Base-by-base conservation (phyloP, 1,139 yeast species). In the Arxiozyma slooffiae region DNA sequence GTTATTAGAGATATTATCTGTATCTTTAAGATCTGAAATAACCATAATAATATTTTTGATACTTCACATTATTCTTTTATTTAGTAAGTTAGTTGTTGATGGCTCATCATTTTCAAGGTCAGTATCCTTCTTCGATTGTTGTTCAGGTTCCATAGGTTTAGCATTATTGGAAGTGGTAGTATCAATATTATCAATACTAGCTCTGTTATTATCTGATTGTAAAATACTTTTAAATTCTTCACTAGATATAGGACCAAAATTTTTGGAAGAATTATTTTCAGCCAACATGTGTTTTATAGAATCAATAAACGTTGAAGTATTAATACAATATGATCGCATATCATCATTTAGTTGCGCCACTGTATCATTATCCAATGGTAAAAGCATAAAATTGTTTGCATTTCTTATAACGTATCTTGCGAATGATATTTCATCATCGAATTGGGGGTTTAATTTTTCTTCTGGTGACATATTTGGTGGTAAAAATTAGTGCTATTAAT, bases 321-420 rank as follows among this genome's bases (percentile, higher is more conserved):
- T 16, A 36, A 44, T 44, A 44, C 40, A 44, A 23, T 38, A 24
- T 8, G 26, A 36, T 37, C 39, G 22, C 7, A 44, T 44, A 23
- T 44, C 41, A 44, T 44, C 40, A n/a, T 44, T 38, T 22, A 44
- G 22, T 37, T 44, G 40, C 8, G 41, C 46, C 39, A 44, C 39
- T n/a, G 46, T 36, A n/a, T 17, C 20, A 7, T 16, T 21, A 22
- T 44, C 39, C 24, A 44, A 21, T 11, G 46, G 46, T 11, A 44
- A 23, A 20, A 44, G 24, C 46, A 44, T 21, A 22, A 36, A 44
- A 23, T 44, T 37, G 7, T 36, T 17, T 3, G 24, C 40, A 44
- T 44, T 37, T 21, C 30, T 21, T 7, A 44, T 22, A 37, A 44
- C 37, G 23, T 44, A 30, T 21, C 40, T 44, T 37, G 39, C 46